Base-by-base conservation (phyloP, 1,284 basidiomycete species). In the Amylostereum chailletii region DNA sequence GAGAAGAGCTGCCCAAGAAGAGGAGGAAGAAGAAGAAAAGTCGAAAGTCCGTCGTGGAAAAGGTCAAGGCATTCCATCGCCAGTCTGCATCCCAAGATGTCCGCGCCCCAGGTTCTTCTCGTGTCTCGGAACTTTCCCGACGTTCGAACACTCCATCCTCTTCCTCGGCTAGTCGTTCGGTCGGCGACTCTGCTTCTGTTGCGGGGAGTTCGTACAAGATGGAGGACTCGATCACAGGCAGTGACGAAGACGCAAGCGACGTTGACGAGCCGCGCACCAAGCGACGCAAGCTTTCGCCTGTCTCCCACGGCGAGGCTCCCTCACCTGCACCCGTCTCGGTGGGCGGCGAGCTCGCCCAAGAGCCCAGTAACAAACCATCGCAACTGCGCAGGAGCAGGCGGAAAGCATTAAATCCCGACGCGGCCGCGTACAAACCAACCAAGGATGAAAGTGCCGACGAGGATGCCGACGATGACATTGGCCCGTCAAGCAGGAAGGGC, bases 371-470 rank as follows among this genome's bases (percentile, higher is more conserved):
- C 34, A 42, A 29, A 34, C 31, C 46, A 30, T 8, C 42, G 19
- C 42, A 33, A 31, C 36, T 51, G 11, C 53, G 60, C 42, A 57
- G 58, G 19, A 58, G 60, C 51, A 65, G 62, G 50, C 65, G 65
- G 29, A 52, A 36, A 34, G 11, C 39, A 34, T 57, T 72, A 9
- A 60, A 59, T 19, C 49, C 47, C 9, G 72, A 75, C 51, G 68
- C 68, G 27, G 55, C 62, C 36, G 68, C 68, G n/a, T 74, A 74
- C 54, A 66, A 68, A 47, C 73, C 71, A 11, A 60, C 27, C 11
- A 11, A 58, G 1, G 58, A 61, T 41, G 58, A 59, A 4, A 58
- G 56, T 3, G 53, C 47, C 8, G 62, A 62, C 26, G 64, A 62
- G 2, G 60, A 62, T 3, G 62, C 62, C 10, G 52, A 48, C 3